Evolutionary conservation across 768 basidiomycete genomes (phyloP), one percentile per base, ranked within the genome.

Genomic region (Punctularia strigosozonata): DNA sequence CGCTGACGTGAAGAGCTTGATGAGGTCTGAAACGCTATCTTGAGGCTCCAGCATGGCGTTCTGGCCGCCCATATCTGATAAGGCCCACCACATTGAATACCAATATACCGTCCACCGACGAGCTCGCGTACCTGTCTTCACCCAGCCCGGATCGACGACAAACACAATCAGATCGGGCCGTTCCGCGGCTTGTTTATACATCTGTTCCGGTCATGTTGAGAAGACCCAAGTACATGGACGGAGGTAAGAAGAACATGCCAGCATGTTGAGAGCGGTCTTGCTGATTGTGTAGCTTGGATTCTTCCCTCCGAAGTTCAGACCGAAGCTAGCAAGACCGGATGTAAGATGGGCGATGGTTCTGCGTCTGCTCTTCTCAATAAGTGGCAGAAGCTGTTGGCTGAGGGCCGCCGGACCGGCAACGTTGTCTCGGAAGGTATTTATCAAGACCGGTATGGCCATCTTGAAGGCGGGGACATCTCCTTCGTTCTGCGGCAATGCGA

Each of bases 201-300:
- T 62, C 51, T 0, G 33, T 8, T 30, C 10, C 10, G 10, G 15
- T 30, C 13, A 15, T n/a, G 42, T 25, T 38, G 18, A 22, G 21
- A 24, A 34, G 15, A 10, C 10, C 5, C 17, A 28, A 34, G 22
- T n/a, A 4, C 7, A n/a, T n/a, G n/a, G n/a, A n/a, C n/a, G n/a
- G n/a, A n/a, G n/a, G 21, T 4, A 18, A 23, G 33, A 5, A 19
- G 5, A 21, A 48, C 58, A 19, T 38, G 64, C 63, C 30, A 64
- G 51, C 63, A 65, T 66, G 39, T 63, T 63, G 35, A 64, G 43
- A 12, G 58, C 62, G 8, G 55, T 51, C 50, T 65, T 64, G 31
- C 52, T 59, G 42, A 64, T 56, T 15, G 52, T 55, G 44, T 65
- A 66, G 19, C 54, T 52, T 15, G 60, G 42, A 39, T 46, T 45